These are phyloP conservation scores for Aspergillus fructus DNA, from an alignment of 2,329 filamentous ascomycete genomes.

Conservation along the genomic window DNA sequence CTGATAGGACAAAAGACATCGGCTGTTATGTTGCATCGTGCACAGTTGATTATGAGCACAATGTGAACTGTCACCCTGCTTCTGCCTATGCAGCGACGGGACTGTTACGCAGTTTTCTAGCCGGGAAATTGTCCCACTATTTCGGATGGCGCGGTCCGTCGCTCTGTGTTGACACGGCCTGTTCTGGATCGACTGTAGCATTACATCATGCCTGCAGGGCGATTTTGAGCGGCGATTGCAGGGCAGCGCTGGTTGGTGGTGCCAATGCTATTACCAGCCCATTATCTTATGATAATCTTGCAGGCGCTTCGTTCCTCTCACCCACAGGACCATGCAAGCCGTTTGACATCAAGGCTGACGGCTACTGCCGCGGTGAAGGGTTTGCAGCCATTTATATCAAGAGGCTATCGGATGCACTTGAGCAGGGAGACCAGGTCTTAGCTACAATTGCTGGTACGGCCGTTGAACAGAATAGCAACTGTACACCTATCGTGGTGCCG, in stretches of 20 bases:
- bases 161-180: constrained; percentile 44
- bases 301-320: constrained; percentile 42
- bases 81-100: constrained; percentile 39
- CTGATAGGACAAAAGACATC: constrained; percentile 25
- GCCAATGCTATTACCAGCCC: constrained; percentile 33
- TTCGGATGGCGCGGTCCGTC: constrained; percentile 47
- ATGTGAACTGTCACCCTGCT: constrained; percentile 37
- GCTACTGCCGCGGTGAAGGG: constrained; percentile 54
- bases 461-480: constrained; percentile 37
- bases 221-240: constrained; percentile 23
- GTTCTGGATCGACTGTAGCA: constrained; percentile 41
- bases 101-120: constrained; percentile 25
- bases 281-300: constrained; percentile 24
- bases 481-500: constrained; percentile 21
- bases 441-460: constrained; percentile 39
- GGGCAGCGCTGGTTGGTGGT: constrained; percentile 35
- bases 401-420: constrained; percentile 45
- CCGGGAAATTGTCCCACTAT: constrained; percentile 39
- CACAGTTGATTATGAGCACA: constrained; percentile 43
- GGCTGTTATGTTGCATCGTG: constrained; percentile 43
- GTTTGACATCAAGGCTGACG: constrained; percentile 50
- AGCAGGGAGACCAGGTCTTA: constrained; percentile 46
- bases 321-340: constrained; percentile 49
- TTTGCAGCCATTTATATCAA: constrained; percentile 51
- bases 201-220: constrained; percentile 26